These are phyloP conservation scores for Penicillium verrucosum DNA, from an alignment of 2,329 filamentous ascomycete genomes.

Conservation along the genomic window DNA sequence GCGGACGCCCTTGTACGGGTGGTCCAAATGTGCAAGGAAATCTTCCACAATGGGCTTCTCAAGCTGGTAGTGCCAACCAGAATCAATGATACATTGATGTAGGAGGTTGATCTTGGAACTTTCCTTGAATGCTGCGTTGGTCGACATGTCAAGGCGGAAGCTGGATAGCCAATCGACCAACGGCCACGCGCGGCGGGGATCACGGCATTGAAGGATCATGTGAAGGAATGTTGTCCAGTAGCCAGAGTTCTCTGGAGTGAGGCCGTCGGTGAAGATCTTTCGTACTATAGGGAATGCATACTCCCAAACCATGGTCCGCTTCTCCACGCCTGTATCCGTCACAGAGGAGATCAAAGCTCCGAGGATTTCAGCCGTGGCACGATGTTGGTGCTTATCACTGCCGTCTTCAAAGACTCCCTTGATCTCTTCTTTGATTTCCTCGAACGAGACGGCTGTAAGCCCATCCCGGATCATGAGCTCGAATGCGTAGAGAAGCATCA, in stretches of 20 bases:
- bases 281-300: slow-evolving; percentile 88
- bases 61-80: slow-evolving; percentile 93
- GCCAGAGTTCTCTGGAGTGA: slow-evolving; percentile 88
- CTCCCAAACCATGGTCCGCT: slow-evolving; percentile 75
- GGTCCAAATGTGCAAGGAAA: slow-evolving; percentile 87
- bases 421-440: slow-evolving; percentile 81
- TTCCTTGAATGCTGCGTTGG: slow-evolving; percentile 97
- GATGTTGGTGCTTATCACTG: slow-evolving; percentile 95
- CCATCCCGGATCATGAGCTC: slow-evolving; percentile 78
- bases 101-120: slow-evolving; percentile 92
- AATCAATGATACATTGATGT: slow-evolving; percentile 80
- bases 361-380: slow-evolving; percentile 90
- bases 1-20: slow-evolving; percentile 95
- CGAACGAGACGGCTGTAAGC: slow-evolving; percentile 71
- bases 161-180: slow-evolving; percentile 76
- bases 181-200: slow-evolving; percentile 82
- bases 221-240: slow-evolving; percentile 97
- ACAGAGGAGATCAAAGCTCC: slow-evolving; percentile 79
- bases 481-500: slow-evolving; percentile 84
- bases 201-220: slow-evolving; percentile 80
- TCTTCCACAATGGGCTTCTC: slow-evolving; percentile 84
- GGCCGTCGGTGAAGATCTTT: slow-evolving; percentile 79
- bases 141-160: slow-evolving; percentile 89
- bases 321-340: slow-evolving; percentile 70
- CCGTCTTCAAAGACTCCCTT: slow-evolving; percentile 81